Base-by-base conservation (phyloP, 805 yeast species). In the Cyberlindnera xishuangbannaensis region DNA sequence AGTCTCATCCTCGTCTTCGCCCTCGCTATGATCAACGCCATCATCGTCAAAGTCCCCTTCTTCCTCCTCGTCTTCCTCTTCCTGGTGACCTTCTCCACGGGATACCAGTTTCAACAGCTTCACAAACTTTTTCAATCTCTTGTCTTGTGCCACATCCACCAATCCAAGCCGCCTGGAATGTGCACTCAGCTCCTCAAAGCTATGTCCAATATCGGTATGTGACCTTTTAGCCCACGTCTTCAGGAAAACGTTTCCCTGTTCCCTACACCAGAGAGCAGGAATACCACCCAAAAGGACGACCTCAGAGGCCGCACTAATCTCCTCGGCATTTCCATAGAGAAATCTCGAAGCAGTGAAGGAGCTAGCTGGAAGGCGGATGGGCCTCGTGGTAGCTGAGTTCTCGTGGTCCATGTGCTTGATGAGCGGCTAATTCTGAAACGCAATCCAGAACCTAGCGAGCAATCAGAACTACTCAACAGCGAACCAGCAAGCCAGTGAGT, bases 261-360 rank as follows among this genome's bases (percentile, higher is more conserved):
- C 68, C 14, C 56, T 41, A 13, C 61, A 48, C 86, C 85, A 82
- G 10, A 68, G 51, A 16, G 57, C 54, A 0, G 88, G 90, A 2
- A 78, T 51, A 1, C 67, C 62, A 0, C 90, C 90, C 5, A 83
- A 43, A 7, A 79, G 56, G 0, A 71, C 54, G 2, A 67, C 61
- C 30, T 62, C 61, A 1, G 84, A 66, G 9, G 62, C 56, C n/a
- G 61, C 58, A 16, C 74, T 59, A 6, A 83, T 50, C 34, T 73
- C 70, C 4, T 46, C 32, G 0, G 79, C 60, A 7, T 65, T 59
- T n/a, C 72, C 65, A 51, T 76, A 78, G 12, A 66, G 55, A 17
- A 83, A 57, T 26, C 83, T 61, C 38, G 67, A 74, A 0, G 82
- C 79, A 0, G 85, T 75, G 56, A 73, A 81, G 2, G 85, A 77